These are phyloP conservation scores for Alternaria sp. DNA, from an alignment of 2,329 filamentous ascomycete genomes.

Conservation along the genomic window DNA sequence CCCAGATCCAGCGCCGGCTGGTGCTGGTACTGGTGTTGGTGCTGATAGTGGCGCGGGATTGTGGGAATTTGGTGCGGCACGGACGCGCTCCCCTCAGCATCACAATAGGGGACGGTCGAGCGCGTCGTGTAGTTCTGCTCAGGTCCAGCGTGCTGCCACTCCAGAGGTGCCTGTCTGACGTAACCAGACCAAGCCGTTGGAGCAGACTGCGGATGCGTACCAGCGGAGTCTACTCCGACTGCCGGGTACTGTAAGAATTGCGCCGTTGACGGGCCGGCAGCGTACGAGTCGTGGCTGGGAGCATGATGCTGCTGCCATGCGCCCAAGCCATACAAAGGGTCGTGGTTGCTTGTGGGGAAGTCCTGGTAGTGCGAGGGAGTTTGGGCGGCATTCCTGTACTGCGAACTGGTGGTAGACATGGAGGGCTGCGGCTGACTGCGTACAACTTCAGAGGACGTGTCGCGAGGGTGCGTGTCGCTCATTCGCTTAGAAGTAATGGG, in stretches of 20 bases:
- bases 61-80: constrained; percentile 13
- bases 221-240: constrained; percentile 32
- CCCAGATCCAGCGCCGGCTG: constrained; percentile 4
- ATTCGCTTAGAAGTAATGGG: constrained; percentile 23
- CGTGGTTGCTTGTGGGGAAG: constrained; percentile 25
- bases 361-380: constrained; percentile 37
- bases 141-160: constrained; percentile 24
- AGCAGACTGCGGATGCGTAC: constrained; percentile 19
- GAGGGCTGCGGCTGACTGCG: constrained; percentile 33
- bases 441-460: constrained; percentile 26
- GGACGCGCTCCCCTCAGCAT: constrained; percentile 19
- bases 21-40: constrained; percentile 18
- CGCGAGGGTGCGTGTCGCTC: constrained; percentile 23
- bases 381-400: constrained; percentile 36
- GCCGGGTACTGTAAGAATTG: constrained; percentile 34
- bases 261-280: constrained; percentile 28
- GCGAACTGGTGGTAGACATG: constrained; percentile 39
- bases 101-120: constrained; percentile 24
- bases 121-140: constrained; percentile 25
- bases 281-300: constrained; percentile 28
- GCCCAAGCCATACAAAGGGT: constrained; percentile 33
- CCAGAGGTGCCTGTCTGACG: constrained; percentile 20
- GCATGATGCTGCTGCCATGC: constrained; percentile 28
- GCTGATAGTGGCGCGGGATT: constrained; percentile 21
- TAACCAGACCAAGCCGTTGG: constrained; percentile 29